A percentile compares a stretch with the other conserved stretches of the same genome.
Evolutionary conservation across 495 filamentous ascomycete genomes (phyloP).

Genomic region (Tuber calosporum): DNA sequence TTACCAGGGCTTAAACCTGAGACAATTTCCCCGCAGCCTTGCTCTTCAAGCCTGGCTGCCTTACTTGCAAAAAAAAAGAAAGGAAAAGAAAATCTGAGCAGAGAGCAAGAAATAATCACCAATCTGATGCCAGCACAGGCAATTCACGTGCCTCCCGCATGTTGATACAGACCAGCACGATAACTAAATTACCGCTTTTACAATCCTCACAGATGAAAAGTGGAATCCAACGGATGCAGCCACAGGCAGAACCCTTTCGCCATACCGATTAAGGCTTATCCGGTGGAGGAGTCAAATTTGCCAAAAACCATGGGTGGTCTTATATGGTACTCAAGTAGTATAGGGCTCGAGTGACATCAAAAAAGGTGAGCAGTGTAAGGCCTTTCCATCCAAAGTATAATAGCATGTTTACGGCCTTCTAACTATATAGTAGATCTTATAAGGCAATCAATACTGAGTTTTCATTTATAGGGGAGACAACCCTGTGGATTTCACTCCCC

Average conservation of each 20-base stretch:
- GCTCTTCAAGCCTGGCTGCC: too few species aligned
- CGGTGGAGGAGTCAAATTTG: background rate
- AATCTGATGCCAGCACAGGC: background rate
- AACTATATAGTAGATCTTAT: background rate
- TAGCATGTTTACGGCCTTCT: background rate
- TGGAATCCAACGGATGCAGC: background rate
- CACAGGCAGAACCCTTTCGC: background rate
- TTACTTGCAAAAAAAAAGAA: too few species aligned
- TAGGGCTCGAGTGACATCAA: background rate
- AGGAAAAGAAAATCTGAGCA: background rate
- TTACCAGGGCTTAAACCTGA: too few species aligned
- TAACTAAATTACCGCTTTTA: background rate
- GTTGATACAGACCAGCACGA: background rate
- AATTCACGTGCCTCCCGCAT: background rate
- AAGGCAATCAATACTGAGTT: background rate
- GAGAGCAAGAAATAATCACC: background rate
- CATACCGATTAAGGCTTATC: background rate
- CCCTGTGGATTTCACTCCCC: background rate
- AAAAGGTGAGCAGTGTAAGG: background rate
- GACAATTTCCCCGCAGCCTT: too few species aligned
- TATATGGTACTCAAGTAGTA: background rate
- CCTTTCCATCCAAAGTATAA: background rate
- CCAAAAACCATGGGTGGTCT: background rate
- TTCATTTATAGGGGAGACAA: background rate
- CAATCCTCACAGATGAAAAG: background rate